Evolutionary conservation across 2,329 filamentous ascomycete species (phyloP), one percentile per base, ranked within the genome.

Genomic region (Rhinocladiella mackenziei): DNA sequence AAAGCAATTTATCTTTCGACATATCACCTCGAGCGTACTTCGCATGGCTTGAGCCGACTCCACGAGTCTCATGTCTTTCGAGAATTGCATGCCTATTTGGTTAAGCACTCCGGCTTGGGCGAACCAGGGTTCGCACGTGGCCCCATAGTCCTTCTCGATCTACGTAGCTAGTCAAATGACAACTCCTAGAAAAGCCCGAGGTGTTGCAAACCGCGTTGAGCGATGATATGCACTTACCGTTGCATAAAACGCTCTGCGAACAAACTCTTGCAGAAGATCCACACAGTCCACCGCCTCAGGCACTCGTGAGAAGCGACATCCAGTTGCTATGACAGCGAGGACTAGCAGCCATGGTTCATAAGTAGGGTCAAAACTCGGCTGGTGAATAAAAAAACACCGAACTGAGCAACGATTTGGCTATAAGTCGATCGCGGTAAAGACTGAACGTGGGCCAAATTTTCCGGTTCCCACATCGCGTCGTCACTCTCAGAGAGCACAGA

Each of bases 31-130:
- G 9, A 32, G 9, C 9, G 14, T 8, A 15, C 29, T 32, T 11
- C 29, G 29, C 14, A 32, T 8, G 9, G 11, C 9, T 15, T 32
- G 29, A n/a, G 29, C 29, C 8, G 9, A n/a, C 14, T 32, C 10
- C 10, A 32, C 9, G 14, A 32, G 29, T 13, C 29, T 11, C 10
- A 32, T 15, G 29, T 32, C 29, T 15, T 32, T 32, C 10, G 29
- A 32, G 29, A 32, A 32, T 32, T 32, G 29, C 29, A 32, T 32
- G 8, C 29, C 29, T 8, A 32, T 32, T 15, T 32, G 29, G 14
- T 32, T 32, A 8, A 32, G 29, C 14, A 32, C 2, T 32, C 29
- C 29, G 8, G 14, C 29, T 15, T 32, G 29, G 14, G 29, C 29
- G 8, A 32, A 13, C 29, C 29, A 32, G 10, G 29, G 29, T 15